Base-by-base conservation (phyloP, 2,329 filamentous ascomycete genomes). In the Pseudogymnoascus sp. region DNA sequence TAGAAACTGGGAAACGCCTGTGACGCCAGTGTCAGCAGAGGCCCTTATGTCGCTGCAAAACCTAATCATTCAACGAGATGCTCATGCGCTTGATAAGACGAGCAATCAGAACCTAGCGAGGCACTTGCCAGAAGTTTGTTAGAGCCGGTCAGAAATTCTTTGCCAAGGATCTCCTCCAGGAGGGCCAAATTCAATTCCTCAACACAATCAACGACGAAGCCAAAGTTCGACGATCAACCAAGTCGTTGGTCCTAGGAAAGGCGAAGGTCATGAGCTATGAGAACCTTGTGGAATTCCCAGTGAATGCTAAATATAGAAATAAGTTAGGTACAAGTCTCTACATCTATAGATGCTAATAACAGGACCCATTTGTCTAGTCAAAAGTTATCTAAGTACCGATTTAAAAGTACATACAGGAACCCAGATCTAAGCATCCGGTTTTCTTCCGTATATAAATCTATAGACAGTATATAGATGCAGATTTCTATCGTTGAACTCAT, bases 201-300 rank as follows among this genome's bases (percentile, higher is more conserved):
- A 62, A 61, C 37, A 62, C 63, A 59, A 65, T 67, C 28, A 63
- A 64, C 15, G 61, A 65, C 41, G 59, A 65, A 61, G 59, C 63
- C 33, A 65, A 65, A 37, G 62, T 64, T 62, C 61, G 61, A 60
- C 61, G 61, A 63, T 62, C 52, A 23, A 65, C 62, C 0, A 62
- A 59, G 59, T 63, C 57, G 19, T 61, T 61, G 6, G 59, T 65
- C 10, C 58, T 65, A 60, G 61, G 59, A 10, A 63, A 62, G 58
- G 63, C 57, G 2, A 65, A 73, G 59, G 59, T 64, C 8, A 65
- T 65, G 3, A 68, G 66, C 15, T 77, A 76, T 61, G 66, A 72
- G 45, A 65, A 74, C 61, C 60, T 68, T 35, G 59, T 52, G 33
- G 60, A 48, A 59, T n/a, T n/a, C n/a, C n/a, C n/a, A n/a, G n/a